Base-by-base conservation (phyloP, 1,139 yeast genomes). In the Pichia sp. region DNA sequence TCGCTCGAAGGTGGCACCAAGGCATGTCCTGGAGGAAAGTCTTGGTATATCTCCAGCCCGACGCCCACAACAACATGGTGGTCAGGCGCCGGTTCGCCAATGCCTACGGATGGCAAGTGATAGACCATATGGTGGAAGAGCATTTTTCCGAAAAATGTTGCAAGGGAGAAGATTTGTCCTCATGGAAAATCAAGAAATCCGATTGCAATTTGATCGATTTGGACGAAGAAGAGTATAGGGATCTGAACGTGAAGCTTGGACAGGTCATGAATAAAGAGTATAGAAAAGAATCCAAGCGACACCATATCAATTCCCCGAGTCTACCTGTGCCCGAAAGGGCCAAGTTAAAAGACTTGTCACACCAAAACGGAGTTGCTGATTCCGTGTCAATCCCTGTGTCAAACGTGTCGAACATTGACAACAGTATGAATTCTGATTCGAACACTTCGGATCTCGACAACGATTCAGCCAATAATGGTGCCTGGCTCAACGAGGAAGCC, bases 81-180 rank as follows among this genome's bases (percentile, higher is more conserved):
- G 99, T 93, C 1, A 74, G 99, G 60, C 76, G 99, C 63, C 73
- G 92, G 58, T 93, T 89, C 74, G 85, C 96, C 10, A 93, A 93
- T 73, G 96, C 97, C 0, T 91, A 87, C 71, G 99, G 99, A 1
- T 92, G 98, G 97, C 91, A 89, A 0, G 97, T 91, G 0, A 77
- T 93, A 40, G 88, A 87, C 52, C 97, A 93, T 70, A 64, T 93
- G 60, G 88, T 87, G 0, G 71, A 77, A 17, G 78, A 81, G 55
- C 95, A 87, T 70, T 88, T 88, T 67, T 74, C 75, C 1, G 50
- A 49, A 6, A 47, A 52, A 17, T 59, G 63, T 5, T 52, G 56
- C 14, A 57, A 59, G 8, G 69, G 64, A 1, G 64, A 63, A 34
- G 70, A 66, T 50, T 31, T 54, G 6, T 48, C 54, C 7, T 57